Evolutionary conservation across 495 filamentous ascomycete genomes (phyloP), one percentile per base, ranked within the genome.

Genomic region (Neurospora tetraspora): DNA sequence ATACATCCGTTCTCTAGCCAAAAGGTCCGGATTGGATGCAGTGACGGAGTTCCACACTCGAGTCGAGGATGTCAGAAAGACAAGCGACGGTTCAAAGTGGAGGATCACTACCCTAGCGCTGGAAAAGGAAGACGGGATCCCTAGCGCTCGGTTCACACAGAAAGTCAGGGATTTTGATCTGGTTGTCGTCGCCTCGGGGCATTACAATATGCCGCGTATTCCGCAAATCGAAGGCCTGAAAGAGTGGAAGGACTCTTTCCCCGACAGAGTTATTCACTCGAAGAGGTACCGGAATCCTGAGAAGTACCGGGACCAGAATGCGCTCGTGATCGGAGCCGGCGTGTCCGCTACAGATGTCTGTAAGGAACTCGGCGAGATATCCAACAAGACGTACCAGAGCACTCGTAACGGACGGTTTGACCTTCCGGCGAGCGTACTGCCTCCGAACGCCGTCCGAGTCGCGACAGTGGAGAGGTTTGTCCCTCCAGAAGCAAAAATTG

Each of bases 321-420:
- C 91, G 3, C 82, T 91, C 5, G 77, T 91, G 23, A 81, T 91
- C 42, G 90, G 90, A 3, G 89, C 85, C 9, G 87, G 88, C 0
- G 87, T 89, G 4, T 91, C 90, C 0, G 84, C 89, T 1, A 75
- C 84, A 4, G 89, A 91, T 71, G 89, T 91, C 38, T 86, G 88
- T 14, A 82, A 84, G 18, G 89, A 90, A 75, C 81, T 89, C 8
- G 83, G 82, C 6, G 78, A 82, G 0, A 74, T 87, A 0, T 86
- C 87, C 0, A 80, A 82, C 9, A 80, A 77, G 5, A 82, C 87
- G n/a, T 88, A 88, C 75, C 89, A 91, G 75, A 88, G 86, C 74
- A 87, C 85, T 2, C 82, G 89, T 36, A 85, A 85, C 69, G 88
- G 88, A 20, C 76, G 79, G 1, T 91, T 86, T 74, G 89, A 91